Base-by-base conservation (phyloP, 768 basidiomycete species). In the Mycena filopes region DNA sequence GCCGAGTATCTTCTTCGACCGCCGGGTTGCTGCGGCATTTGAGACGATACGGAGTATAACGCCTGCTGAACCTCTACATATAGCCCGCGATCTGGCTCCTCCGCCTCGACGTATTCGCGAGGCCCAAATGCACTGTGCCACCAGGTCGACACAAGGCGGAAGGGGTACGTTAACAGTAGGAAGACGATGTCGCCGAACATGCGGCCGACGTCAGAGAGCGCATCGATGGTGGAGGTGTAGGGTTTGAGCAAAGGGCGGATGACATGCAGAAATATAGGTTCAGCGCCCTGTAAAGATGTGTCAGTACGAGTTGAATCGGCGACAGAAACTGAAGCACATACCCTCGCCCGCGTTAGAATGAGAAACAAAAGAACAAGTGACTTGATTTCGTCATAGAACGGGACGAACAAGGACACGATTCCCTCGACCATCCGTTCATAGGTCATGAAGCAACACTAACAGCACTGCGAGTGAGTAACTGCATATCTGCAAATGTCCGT, bases 301-400 rank as follows among this genome's bases (percentile, higher is more conserved):
- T n/a, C 10, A 42, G 18, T n/a, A 26, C 1, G 42, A 18, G 36
- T 18, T 36, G 38, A 47, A 43, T 18, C 8, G 15, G 36, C 36
- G 9, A 31, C 29, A 50, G n/a, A 54, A 43, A 38, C 65, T 40
- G 72, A n/a, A 43, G 29, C 46, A 79, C 87, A 63, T 73, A 91
- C 93, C 76, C 89, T 81, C 63, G 93, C 87, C 56, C 93, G 88
- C 63, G 92, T 91, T 40, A 93, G 69, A 26, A 95, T 81, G 53
- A 94, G 85, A 74, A 94, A 94, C 11, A 95, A 73, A 9, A 94
- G 81, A 26, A 85, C 80, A 45, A 94, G 70, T 8, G 89, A 86
- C 78, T 95, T 95, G 78, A 93, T 80, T 79, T 94, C 91, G 71
- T 88, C 86, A 76, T 95, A 94, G 74, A 95, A 95, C 25, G 94